Evolutionary conservation across 345 rosid genomes (phyloP).

Genomic region (Eucalyptus grandis): DNA sequence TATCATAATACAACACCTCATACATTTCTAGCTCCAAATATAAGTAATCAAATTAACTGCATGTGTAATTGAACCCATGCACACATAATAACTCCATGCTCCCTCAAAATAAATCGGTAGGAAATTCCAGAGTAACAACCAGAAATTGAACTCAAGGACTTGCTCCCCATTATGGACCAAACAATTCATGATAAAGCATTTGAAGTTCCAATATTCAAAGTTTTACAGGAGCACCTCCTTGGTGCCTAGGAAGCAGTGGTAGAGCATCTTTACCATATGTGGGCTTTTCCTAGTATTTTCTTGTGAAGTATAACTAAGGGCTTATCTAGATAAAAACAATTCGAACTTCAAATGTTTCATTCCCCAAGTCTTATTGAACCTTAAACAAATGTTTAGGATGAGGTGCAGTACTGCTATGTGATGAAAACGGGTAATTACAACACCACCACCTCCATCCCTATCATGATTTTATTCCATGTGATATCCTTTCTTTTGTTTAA

Average conservation of each 20-base stretch:
- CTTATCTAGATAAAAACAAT: background rate
- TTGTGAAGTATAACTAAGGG: background rate
- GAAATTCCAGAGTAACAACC: background rate
- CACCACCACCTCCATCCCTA: background rate
- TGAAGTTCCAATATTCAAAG: background rate
- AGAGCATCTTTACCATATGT: too few species aligned
- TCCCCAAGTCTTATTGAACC: background rate
- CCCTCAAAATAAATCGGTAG: background rate
- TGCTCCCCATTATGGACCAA: background rate
- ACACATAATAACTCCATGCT: background rate
- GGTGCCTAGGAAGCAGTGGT: background rate
- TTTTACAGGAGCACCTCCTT: background rate
- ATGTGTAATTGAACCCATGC: background rate
- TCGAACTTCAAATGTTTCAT: background rate
- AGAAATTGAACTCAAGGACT: background rate
- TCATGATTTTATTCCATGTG: background rate
- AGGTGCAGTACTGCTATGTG: background rate
- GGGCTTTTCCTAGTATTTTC: too few species aligned
- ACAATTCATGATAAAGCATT: background rate
- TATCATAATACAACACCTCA: background rate
- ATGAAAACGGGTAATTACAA: background rate
- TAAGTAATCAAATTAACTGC: background rate
- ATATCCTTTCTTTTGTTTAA: background rate
- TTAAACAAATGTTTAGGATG: background rate
- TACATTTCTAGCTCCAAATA: background rate